Conservation (phyloP, 164 flowering plant species). For the grape (Vitis vinifera) region DNA sequence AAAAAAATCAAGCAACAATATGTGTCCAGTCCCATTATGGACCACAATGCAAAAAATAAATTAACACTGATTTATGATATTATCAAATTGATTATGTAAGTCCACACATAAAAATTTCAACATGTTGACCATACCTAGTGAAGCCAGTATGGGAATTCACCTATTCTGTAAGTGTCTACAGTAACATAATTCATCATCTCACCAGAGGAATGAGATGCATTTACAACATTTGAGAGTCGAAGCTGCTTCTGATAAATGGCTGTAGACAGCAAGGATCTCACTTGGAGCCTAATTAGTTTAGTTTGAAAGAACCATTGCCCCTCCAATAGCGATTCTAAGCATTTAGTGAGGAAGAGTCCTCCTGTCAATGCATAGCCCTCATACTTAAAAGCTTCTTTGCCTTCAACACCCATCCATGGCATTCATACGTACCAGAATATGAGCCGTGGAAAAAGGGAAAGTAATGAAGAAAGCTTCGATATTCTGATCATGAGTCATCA, state of each 20-base stretch:
- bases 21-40: too few relatives aligned
- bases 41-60: too few relatives aligned
- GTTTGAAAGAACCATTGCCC: slow-evolving; percentile 63
- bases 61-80: too few relatives aligned
- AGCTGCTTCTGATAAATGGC: slow-evolving; percentile 71
- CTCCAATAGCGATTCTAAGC: slow-evolving; percentile 58
- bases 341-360: slow-evolving; percentile 42
- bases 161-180: slow-evolving; percentile 61
- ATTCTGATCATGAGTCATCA: too few relatives aligned
- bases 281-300: slow-evolving; percentile 54
- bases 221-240: slow-evolving; percentile 53
- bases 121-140: slow-evolving; percentile 45
- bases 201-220: slow-evolving; percentile 47
- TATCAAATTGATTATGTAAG: too few relatives aligned
- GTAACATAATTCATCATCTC: slow-evolving; percentile 68
- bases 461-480: too few relatives aligned
- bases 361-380: slow-evolving; percentile 53
- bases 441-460: too few relatives aligned
- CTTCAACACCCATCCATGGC: slow-evolving; percentile 44
- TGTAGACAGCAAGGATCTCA: slow-evolving; percentile 56
- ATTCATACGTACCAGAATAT: too few relatives aligned
- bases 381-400: slow-evolving; percentile 35
- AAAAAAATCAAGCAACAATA: too few relatives aligned
- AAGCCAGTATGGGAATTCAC: slow-evolving; percentile 50
- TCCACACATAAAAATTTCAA: too few relatives aligned